Evolutionary conservation across 805 yeast species (phyloP).

Genomic region (Lipomyces kockii): DNA sequence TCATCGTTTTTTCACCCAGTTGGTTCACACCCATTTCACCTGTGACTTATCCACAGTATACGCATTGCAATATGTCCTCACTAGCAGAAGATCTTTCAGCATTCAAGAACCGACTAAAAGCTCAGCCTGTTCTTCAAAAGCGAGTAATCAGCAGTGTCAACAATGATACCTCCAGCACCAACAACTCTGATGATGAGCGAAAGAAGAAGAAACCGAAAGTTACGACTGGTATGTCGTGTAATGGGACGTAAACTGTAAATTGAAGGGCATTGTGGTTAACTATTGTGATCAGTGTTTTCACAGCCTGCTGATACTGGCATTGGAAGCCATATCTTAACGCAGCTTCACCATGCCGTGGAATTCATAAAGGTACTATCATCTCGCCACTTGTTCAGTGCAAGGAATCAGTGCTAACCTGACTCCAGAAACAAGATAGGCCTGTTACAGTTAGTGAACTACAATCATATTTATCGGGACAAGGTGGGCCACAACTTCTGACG

Average conservation of each 20-base stretch:
- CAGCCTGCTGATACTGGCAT: conserved; percentile 48
- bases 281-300: conserved; percentile 38
- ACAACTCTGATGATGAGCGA: conserved; percentile 26
- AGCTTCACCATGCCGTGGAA: conserved; percentile 88
- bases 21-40: too few relatives aligned
- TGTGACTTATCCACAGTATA: not conserved
- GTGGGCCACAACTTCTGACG: conserved; percentile 69
- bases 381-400: conserved; percentile 16
- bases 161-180: conserved; percentile 14
- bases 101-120: conserved; percentile 63
- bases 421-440: conserved; percentile 61
- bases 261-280: not conserved
- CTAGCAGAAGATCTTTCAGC: conserved; percentile 65
- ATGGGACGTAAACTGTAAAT: not conserved
- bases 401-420: conserved; percentile 2
- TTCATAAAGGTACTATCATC: conserved; percentile 61
- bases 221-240: conserved; percentile 20
- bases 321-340: conserved; percentile 77
- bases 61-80: conserved; percentile 38
- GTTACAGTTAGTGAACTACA: conserved; percentile 68
- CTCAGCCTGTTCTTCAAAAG: conserved; percentile 56
- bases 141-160: conserved; percentile 15
- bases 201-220: conserved; percentile 30
- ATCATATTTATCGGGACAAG: conserved; percentile 64
- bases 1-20: not conserved